Conservation (phyloP, 1,284 basidiomycete species). For the Earliella scabrosa region DNA sequence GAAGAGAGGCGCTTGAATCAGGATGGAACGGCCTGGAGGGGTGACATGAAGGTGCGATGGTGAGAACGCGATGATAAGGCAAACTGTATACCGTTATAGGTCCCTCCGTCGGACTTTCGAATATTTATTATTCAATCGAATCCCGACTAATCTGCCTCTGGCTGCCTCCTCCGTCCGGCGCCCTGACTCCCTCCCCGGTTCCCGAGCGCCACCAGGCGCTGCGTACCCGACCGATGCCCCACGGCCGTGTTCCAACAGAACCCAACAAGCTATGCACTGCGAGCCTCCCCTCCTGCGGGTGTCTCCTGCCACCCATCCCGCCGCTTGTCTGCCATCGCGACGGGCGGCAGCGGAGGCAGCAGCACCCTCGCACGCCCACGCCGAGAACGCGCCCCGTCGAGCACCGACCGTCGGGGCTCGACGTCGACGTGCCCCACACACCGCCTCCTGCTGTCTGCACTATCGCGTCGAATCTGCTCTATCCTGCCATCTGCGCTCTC, state of each 20-base stretch:
- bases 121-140: slow-evolving; percentile 12
- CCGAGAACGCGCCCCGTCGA: background rate
- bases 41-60: slow-evolving; percentile 24
- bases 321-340: too few relatives aligned
- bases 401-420: background rate
- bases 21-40: slow-evolving; percentile 27
- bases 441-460: background rate
- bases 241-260: too few relatives aligned
- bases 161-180: background rate
- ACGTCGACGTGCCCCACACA: background rate
- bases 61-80: slow-evolving; percentile 35
- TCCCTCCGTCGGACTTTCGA: slow-evolving; percentile 35
- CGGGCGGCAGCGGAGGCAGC: too few relatives aligned
- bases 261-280: too few relatives aligned
- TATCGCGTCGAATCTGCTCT: slow-evolving; percentile 14
- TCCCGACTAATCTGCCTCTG: slow-evolving; percentile 2
- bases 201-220: background rate
- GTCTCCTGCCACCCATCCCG: too few relatives aligned
- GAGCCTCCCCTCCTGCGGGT: too few relatives aligned
- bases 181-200: slow-evolving; percentile 1
- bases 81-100: slow-evolving; percentile 35
- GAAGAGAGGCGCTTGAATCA: slow-evolving; percentile 25
- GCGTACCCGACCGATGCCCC: too few relatives aligned
- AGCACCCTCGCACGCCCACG: too few relatives aligned
- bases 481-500: slow-evolving; percentile 18